Evolutionary conservation across 495 filamentous ascomycete species (phyloP).

Genomic region (Aspergillus bridgeri): DNA sequence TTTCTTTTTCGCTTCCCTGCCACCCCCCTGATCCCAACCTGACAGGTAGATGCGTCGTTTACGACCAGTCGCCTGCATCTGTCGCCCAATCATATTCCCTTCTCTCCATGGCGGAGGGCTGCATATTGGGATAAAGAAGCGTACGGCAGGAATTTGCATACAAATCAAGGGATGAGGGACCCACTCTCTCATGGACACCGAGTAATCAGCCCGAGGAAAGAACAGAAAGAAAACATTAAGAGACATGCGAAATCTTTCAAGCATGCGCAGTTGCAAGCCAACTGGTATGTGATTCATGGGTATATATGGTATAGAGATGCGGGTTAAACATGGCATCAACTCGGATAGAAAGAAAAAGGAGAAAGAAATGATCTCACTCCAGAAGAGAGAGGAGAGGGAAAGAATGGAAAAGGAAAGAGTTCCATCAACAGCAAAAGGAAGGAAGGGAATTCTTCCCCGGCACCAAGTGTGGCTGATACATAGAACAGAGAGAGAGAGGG

Average conservation of each 20-base stretch:
- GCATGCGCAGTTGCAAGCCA: not conserved
- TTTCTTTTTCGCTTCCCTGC: not conserved
- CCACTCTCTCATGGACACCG: not conserved
- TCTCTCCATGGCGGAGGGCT: not conserved
- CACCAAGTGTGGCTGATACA: not conserved
- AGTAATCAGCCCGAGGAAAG: no score
- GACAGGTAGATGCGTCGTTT: constrained; percentile 1
- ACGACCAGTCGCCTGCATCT: not conserved
- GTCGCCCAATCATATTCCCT: not conserved
- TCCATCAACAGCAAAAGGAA: no score
- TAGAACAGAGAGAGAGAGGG: no score
- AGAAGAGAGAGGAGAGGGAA: not conserved
- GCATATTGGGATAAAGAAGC: not conserved
- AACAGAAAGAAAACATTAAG: not conserved
- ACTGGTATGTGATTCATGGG: not conserved
- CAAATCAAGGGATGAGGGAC: not conserved
- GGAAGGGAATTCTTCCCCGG: no score
- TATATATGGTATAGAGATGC: not conserved
- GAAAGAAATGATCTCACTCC: not conserved
- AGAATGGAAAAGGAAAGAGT: constrained; percentile 6
- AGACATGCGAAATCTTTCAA: not conserved
- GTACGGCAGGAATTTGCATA: not conserved
- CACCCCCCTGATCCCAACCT: not conserved
- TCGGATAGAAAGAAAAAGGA: not conserved
- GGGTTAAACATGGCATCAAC: not conserved